Evolutionary conservation across 495 filamentous ascomycete species (phyloP), one percentile per base, ranked within the genome.

Genomic region (Pseudoneurospora amorphoporcata): DNA sequence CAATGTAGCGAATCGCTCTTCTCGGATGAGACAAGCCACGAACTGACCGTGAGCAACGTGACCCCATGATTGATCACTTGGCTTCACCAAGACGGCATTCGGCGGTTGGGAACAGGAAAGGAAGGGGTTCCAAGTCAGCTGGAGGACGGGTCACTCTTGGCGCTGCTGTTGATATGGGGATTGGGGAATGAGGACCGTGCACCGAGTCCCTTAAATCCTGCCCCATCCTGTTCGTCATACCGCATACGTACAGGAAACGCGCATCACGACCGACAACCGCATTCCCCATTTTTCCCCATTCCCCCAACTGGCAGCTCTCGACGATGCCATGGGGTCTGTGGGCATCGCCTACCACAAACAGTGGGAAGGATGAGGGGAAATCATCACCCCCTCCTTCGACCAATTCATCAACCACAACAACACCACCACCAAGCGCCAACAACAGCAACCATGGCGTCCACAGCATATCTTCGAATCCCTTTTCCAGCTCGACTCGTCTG

Each of bases 311-410:
- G 10, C 58, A 45, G 42, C 39, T 53, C 17, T 68, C 29, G 68
- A 79, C 68, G 45, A 79, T 79, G 78, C 75, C 75, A 77, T 79
- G 76, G 77, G 68, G 75, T 19, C 65, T 69, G n/a, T 69, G 53
- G 73, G 68, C 72, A 14, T 72, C 73, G 68, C 70, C 76, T 7
- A 47, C 75, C 43, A 47, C 69, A 45, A 72, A 45, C 47, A 43
- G 72, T 43, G 53, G 29, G 42, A 68, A 41, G 8, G 53, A 75
- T 53, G 71, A 75, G 19, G 53, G n/a, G 2, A 29, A 38, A 1
- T 12, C 47, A 42, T 38, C 16, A 47, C 17, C 23, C 2, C 4
- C 10, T 10, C 14, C 42, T 35, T 65, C 53, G 7, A 17, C 29
- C 53, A 35, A 35, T 32, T 17, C 53, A 35, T 32, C 29, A 16